Evolutionary conservation across 352 stramenopile species (phyloP).

Genomic region (Globisporangium yorkense): DNA sequence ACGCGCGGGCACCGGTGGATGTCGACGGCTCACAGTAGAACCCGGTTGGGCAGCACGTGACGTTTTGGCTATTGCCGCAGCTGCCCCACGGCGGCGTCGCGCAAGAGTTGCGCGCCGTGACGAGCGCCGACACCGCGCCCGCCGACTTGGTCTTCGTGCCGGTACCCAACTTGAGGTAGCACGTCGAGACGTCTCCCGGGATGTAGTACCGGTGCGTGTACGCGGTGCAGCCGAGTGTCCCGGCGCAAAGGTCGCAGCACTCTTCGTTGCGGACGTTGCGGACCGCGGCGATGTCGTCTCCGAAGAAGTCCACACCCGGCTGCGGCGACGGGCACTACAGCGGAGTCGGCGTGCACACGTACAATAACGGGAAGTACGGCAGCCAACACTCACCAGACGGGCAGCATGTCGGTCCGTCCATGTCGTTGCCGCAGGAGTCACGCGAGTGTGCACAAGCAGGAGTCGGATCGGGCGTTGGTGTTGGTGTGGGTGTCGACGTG

Average conservation of each 20-base stretch:
- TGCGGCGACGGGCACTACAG: conserved; percentile 26
- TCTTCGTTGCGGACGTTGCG: background rate
- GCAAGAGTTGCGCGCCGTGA: conserved; percentile 12
- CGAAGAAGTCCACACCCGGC: background rate
- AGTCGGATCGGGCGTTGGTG: background rate
- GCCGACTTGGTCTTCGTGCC: background rate
- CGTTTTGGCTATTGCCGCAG: conserved; percentile 15
- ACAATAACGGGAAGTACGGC: background rate
- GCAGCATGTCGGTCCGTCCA: background rate
- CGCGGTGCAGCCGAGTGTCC: conserved; percentile 6
- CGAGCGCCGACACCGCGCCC: background rate
- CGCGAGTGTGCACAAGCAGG: background rate
- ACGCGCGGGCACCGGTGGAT: conserved; percentile 20
- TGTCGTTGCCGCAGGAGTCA: background rate
- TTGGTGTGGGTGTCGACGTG: background rate
- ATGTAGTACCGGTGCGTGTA: conserved; percentile 15
- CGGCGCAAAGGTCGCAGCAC: conserved; percentile 12
- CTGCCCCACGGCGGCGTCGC: conserved; percentile 12
- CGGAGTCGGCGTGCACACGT: conserved; percentile 2
- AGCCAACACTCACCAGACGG: background rate
- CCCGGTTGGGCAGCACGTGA: conserved; percentile 27
- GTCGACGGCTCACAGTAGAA: conserved; percentile 44
- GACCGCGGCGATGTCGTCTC: background rate
- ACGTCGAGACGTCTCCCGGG: conserved; percentile 1
- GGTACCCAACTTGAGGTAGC: conserved; percentile 11